These are phyloP conservation scores for Paxillus involutus DNA, from an alignment of 768 basidiomycete species.

Conservation along the genomic window DNA sequence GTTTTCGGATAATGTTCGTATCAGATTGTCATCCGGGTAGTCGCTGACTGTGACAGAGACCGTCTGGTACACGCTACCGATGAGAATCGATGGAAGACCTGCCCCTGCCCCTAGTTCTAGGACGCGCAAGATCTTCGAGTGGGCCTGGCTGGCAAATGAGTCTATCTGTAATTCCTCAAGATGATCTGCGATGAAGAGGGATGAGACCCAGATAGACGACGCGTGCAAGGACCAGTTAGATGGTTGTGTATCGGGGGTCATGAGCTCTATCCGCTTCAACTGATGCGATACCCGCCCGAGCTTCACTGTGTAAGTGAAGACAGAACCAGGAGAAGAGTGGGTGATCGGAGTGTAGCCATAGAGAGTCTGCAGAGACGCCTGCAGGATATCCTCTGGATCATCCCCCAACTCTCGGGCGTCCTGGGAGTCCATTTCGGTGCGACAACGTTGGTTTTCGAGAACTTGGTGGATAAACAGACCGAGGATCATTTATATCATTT, in stretches of 20 bases:
- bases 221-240: slow-evolving; percentile 78
- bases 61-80: slow-evolving; percentile 49
- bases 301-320: slow-evolving; percentile 45
- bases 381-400: slow-evolving; percentile 70
- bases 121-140: slow-evolving; percentile 32
- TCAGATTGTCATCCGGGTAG: slow-evolving; percentile 67
- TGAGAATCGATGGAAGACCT: slow-evolving; percentile 69
- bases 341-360: slow-evolving; percentile 65
- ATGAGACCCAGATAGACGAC: slow-evolving; percentile 72
- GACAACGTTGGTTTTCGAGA: neutral
- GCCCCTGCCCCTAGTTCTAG: slow-evolving; percentile 77
- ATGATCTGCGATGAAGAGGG: slow-evolving; percentile 67
- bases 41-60: slow-evolving; percentile 57
- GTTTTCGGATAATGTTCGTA: slow-evolving; percentile 58
- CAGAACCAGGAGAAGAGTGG: slow-evolving; percentile 52
- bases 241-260: slow-evolving; percentile 63
- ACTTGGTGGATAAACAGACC: neutral
- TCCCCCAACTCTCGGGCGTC: neutral
- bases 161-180: slow-evolving; percentile 46
- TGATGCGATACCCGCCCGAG: slow-evolving; percentile 16
- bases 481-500: neutral
- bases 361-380: slow-evolving; percentile 57
- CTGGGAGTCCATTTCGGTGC: neutral
- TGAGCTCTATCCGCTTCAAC: slow-evolving; percentile 39
- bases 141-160: slow-evolving; percentile 13